Percentiles rank a stretch among this genome's conserved stretches.
Conservation (phyloP, 2,329 filamentous ascomycete species). For the Colletotrichum phormii region DNA sequence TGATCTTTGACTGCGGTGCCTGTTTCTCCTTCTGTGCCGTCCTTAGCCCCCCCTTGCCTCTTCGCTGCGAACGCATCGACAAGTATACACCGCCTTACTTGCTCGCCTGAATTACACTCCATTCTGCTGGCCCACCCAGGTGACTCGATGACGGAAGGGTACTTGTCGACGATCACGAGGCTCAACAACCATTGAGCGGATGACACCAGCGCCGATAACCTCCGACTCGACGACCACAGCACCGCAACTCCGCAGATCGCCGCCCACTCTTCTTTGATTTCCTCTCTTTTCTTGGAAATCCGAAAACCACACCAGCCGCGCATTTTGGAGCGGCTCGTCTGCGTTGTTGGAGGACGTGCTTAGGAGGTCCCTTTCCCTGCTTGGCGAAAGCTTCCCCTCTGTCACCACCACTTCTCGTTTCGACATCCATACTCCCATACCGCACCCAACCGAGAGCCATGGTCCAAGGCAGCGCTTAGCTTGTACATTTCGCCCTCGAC, state of each 20-base stretch:
- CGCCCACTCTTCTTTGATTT: background rate
- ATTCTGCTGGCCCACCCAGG: constrained; percentile 6
- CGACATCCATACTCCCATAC: background rate
- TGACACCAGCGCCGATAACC: constrained; percentile 23
- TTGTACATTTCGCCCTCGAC: constrained; percentile 19
- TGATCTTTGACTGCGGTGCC: constrained; percentile 19
- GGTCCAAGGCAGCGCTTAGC: constrained; percentile 32
- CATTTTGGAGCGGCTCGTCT: constrained; percentile 2
- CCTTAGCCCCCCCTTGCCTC: constrained; percentile 7
- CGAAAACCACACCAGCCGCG: background rate
- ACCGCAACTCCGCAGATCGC: constrained; percentile 8
- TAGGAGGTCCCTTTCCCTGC: background rate
- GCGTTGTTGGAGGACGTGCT: constrained; percentile 2
- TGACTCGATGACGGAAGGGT: constrained; percentile 36
- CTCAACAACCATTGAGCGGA: constrained; percentile 31
- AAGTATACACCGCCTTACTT: background rate
- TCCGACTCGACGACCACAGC: constrained; percentile 16
- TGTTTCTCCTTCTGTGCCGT: constrained; percentile 9
- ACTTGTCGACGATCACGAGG: constrained; percentile 33
- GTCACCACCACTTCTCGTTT: background rate
- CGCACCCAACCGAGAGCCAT: constrained; percentile 30
- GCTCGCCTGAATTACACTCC: background rate
- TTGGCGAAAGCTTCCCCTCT: background rate
- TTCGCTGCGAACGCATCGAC: constrained; percentile 4
- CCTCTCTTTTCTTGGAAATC: background rate